phyloP scores from a whole-genome alignment of 1,139 yeast species.

The Candida tropicalis region DNA sequence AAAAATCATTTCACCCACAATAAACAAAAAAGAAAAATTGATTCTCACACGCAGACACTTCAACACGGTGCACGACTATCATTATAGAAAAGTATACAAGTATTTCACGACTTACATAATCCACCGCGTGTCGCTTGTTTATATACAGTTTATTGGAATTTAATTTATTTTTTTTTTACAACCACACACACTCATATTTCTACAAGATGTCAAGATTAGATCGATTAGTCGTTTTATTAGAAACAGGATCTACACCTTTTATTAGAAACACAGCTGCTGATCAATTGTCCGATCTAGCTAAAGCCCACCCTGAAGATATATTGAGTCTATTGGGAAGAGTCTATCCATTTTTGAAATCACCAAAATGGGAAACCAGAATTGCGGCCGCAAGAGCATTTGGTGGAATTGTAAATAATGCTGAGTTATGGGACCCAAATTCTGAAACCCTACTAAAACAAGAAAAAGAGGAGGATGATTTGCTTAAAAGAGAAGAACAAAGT shows the following conservation, averaged over 20 bases:
- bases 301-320: slow-evolving; percentile 92
- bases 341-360: slow-evolving; percentile 80
- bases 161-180: slow-evolving; percentile 6
- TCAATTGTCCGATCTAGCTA: slow-evolving; percentile 91
- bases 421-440: slow-evolving; percentile 82
- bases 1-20: neutral
- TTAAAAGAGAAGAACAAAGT: slow-evolving; percentile 24
- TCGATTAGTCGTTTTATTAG: slow-evolving; percentile 76
- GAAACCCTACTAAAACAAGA: slow-evolving; percentile 29
- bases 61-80: neutral
- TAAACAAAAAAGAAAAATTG: neutral
- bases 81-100: no score
- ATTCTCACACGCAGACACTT: neutral
- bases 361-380: slow-evolving; percentile 94
- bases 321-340: slow-evolving; percentile 83
- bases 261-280: slow-evolving; percentile 97
- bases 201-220: slow-evolving; percentile 55
- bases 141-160: neutral
- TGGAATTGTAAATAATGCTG: slow-evolving; percentile 81
- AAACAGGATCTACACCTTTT: slow-evolving; percentile 93
- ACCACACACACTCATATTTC: neutral
- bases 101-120: neutral
- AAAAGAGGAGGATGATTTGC: slow-evolving; percentile 33
- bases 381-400: slow-evolving; percentile 96
- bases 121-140: slow-evolving; percentile 3